phyloP scores from a whole-genome alignment of 805 yeast genomes.

The Sugiyamaella boreocaroliniensis region DNA sequence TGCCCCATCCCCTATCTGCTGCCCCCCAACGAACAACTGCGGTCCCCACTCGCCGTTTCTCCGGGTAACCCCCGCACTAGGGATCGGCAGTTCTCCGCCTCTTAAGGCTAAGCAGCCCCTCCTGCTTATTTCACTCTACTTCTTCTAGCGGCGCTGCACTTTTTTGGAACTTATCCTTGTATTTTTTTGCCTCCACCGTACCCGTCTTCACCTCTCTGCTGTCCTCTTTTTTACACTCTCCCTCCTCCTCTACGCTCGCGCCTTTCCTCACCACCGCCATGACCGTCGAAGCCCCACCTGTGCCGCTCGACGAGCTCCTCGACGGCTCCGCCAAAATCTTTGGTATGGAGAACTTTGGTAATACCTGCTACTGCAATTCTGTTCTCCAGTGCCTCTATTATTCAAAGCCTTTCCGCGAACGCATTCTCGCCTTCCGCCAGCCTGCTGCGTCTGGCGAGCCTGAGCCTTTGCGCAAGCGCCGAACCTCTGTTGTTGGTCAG shows the following conservation, averaged over 20 bases:
- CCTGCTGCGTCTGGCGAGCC: constrained; percentile 3
- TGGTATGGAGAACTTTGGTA: constrained; percentile 40
- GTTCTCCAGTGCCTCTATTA: constrained; percentile 82
- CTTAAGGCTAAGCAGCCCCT: background rate
- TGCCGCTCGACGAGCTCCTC: constrained; percentile 12
- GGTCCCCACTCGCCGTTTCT: background rate
- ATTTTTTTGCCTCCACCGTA: too few species aligned
- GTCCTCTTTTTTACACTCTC: background rate
- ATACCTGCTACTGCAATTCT: constrained; percentile 92
- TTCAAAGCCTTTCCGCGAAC: constrained; percentile 59
- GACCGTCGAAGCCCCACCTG: constrained; percentile 12
- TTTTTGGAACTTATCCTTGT: background rate
- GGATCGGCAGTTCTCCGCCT: background rate
- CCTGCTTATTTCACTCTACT: background rate
- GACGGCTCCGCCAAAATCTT: constrained; percentile 32
- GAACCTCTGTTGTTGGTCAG: constrained; percentile 31
- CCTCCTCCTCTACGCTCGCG: background rate
- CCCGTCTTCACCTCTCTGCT: too few species aligned
- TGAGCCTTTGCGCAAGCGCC: constrained; percentile 27
- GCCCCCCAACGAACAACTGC: background rate
- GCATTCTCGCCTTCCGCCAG: constrained; percentile 40
- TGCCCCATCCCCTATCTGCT: background rate
- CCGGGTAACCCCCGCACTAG: background rate
- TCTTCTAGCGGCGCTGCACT: background rate
- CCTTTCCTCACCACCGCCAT: background rate